A percentile compares a stretch with the other conserved stretches of the same genome.
These are phyloP conservation scores for Zasmidium cellare DNA, from an alignment of 2,329 filamentous ascomycete genomes.

Conservation along the genomic window DNA sequence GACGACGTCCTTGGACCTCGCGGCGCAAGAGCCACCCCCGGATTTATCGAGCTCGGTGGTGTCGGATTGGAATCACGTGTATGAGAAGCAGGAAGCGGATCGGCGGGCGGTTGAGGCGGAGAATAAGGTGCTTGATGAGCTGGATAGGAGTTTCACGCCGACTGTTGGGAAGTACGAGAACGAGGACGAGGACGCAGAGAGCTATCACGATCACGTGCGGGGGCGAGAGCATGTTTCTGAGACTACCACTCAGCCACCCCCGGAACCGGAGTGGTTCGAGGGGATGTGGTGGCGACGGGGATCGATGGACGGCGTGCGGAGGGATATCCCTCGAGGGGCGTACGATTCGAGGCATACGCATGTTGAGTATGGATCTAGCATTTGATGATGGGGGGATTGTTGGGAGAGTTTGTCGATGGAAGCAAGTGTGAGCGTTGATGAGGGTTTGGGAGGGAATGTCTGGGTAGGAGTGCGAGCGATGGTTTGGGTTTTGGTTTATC, in stretches of 20 bases:
- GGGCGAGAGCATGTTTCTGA: background rate
- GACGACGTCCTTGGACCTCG: background rate
- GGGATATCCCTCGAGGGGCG: background rate
- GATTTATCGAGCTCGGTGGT: background rate
- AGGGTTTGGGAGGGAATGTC: too few species aligned
- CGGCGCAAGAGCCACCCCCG: background rate
- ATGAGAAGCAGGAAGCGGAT: background rate
- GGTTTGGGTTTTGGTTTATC: background rate
- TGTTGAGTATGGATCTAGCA: background rate
- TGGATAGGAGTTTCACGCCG: constrained; percentile 6
- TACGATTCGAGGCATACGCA: background rate
- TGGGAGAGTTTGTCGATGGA: too few species aligned
- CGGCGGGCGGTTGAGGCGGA: background rate
- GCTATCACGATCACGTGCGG: background rate
- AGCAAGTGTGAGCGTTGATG: too few species aligned
- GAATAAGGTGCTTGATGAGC: constrained; percentile 6
- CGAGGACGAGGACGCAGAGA: background rate
- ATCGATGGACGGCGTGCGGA: background rate
- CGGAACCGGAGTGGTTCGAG: background rate
- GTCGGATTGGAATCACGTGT: background rate
- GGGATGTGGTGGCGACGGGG: background rate
- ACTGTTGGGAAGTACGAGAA: background rate
- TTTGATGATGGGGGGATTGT: too few species aligned
- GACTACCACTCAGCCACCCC: background rate
- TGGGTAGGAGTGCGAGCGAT: too few species aligned